A percentile compares a stretch with the other conserved stretches of the same genome.
Conservation (phyloP, 164 flowering plant genomes). For the Chloranthus sessilifolius region DNA sequence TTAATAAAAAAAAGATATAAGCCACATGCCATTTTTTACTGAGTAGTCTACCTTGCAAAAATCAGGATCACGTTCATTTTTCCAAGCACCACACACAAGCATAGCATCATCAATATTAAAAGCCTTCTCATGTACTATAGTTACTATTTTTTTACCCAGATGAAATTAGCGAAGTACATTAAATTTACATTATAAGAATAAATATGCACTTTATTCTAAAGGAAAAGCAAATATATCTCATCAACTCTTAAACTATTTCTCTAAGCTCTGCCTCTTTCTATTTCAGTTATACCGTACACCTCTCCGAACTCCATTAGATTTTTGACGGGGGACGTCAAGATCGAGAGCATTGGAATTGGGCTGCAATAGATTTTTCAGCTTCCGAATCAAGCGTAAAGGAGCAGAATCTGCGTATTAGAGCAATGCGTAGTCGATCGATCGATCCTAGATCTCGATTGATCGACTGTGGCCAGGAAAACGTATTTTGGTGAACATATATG, state of each 20-base stretch:
- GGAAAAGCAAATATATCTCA: conserved; percentile 35
- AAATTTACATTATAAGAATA: neutral
- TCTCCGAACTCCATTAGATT: conserved; percentile 97
- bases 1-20: no score
- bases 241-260: conserved; percentile 56
- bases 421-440: no score
- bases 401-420: no score
- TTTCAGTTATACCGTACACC: conserved; percentile 86
- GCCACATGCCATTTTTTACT: no score
- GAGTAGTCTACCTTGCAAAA: conserved; percentile 78
- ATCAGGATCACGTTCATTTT: conserved; percentile 87
- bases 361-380: no score
- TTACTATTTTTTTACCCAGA: conserved; percentile 40
- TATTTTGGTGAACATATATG: no score
- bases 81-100: conserved; percentile 98
- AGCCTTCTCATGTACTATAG: conserved; percentile 64
- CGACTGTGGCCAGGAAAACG: no score
- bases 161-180: conserved; percentile 6
- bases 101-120: conserved; percentile 93
- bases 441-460: no score
- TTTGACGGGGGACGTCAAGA: no score
- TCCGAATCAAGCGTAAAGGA: no score
- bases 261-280: conserved; percentile 70
- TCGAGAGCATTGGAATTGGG: no score
- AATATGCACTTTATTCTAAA: no score